Conservation (phyloP, 164 flowering plant genomes). For the Amborella trichopoda region DNA sequence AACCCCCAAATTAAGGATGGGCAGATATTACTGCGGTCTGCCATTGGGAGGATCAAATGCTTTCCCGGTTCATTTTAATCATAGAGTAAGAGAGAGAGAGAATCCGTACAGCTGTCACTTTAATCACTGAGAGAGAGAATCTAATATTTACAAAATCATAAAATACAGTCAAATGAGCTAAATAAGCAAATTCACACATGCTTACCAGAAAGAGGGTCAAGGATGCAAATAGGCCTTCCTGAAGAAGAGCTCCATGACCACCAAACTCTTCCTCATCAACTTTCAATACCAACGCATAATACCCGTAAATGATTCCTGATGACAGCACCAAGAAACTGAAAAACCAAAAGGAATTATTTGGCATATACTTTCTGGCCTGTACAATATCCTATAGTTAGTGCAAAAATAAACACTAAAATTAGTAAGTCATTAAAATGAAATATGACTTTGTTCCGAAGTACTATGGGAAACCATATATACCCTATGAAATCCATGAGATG, state of each 20-base stretch:
- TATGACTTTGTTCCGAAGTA: too few species aligned
- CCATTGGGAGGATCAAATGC: too few species aligned
- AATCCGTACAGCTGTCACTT: too few species aligned
- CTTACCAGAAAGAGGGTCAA: conserved; percentile 79
- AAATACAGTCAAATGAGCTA: not conserved
- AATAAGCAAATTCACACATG: not conserved
- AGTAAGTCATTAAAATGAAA: too few species aligned
- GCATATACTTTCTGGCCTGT: too few species aligned
- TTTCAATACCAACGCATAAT: conserved; percentile 66
- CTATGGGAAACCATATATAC: too few species aligned
- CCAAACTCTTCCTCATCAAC: conserved; percentile 97
- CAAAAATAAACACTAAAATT: too few species aligned
- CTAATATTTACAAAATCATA: not conserved
- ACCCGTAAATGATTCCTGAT: conserved; percentile 61
- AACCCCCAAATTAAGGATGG: too few species aligned
- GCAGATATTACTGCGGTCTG: too few species aligned
- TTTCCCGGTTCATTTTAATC: too few species aligned
- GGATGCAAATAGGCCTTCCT: conserved; percentile 93
- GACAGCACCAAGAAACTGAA: conserved; percentile 71
- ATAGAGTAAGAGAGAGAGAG: not conserved
- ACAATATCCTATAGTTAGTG: too few species aligned
- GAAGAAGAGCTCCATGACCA: conserved; percentile 91
- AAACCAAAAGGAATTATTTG: not conserved
- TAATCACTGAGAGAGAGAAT: not conserved
- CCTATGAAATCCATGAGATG: too few species aligned